Evolutionary conservation across 805 yeast genomes (phyloP).

Genomic region (Sungouiozyma intestinalis): DNA sequence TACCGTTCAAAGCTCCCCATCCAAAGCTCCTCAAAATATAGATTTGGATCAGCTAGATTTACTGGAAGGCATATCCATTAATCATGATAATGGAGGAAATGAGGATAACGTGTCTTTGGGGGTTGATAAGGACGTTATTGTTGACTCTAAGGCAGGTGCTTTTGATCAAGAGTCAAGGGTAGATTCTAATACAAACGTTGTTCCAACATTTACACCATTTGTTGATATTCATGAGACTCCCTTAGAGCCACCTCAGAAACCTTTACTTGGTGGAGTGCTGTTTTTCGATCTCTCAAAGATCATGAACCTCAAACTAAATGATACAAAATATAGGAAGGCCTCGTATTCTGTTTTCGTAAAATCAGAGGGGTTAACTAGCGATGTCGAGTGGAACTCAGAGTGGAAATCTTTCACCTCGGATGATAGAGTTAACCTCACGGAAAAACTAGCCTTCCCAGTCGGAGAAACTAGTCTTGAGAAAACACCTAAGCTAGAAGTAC

Average conservation of each 20-base stretch:
- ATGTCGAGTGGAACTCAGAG: slow-evolving; percentile 15
- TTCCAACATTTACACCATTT: neutral
- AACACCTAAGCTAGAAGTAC: slow-evolving; percentile 50
- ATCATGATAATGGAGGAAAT: neutral
- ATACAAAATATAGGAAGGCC: slow-evolving; percentile 36
- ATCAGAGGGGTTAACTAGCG: slow-evolving; percentile 37
- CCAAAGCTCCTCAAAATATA: neutral
- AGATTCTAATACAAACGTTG: neutral
- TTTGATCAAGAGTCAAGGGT: neutral
- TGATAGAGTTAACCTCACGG: slow-evolving; percentile 30
- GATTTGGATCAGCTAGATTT: neutral
- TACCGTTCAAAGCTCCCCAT: neutral
- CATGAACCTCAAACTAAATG: slow-evolving; percentile 37
- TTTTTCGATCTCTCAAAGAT: slow-evolving; percentile 11
- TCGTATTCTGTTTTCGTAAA: slow-evolving; percentile 40
- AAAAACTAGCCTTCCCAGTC: slow-evolving; percentile 59
- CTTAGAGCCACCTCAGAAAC: neutral
- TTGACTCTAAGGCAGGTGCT: neutral
- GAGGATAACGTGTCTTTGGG: neutral
- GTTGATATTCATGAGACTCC: neutral
- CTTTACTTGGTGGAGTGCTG: neutral
- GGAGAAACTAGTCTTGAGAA: neutral
- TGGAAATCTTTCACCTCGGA: slow-evolving; percentile 12
- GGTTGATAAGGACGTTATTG: neutral
- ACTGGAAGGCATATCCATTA: neutral